Percentiles rank a stretch among this genome's conserved stretches.
These are phyloP conservation scores for Castanea mollissima DNA, from an alignment of 306 rosid genomes.

Conservation along the genomic window DNA sequence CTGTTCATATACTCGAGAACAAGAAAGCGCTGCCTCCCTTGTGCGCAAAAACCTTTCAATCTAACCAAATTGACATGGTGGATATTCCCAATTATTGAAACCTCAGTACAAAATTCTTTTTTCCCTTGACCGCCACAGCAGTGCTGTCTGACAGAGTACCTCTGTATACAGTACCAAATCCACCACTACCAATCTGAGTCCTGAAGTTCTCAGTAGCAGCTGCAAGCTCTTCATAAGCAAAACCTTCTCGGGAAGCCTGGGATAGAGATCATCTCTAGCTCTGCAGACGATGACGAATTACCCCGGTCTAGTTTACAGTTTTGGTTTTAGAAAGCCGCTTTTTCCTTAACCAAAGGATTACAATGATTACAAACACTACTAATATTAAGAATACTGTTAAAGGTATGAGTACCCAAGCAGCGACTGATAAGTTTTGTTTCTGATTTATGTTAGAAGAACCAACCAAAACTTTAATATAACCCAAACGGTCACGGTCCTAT, in stretches of 20 bases:
- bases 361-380: conserved; percentile 32
- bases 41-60: conserved; percentile 77
- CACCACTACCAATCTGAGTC: conserved; percentile 76
- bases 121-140: conserved; percentile 86
- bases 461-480: conserved; percentile 53
- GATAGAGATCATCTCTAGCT: conserved; percentile 61
- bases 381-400: conserved; percentile 46
- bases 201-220: conserved; percentile 69
- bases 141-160: conserved; percentile 64
- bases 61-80: conserved; percentile 85
- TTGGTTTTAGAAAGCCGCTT: conserved; percentile 20
- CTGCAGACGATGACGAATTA: conserved; percentile 53
- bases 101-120: conserved; percentile 84
- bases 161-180: conserved; percentile 80
- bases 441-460: conserved; percentile 1
- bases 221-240: conserved; percentile 62
- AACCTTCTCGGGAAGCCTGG: conserved; percentile 89
- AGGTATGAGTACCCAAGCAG: conserved; percentile 63
- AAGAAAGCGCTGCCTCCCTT: conserved; percentile 65
- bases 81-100: conserved; percentile 77
- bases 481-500: conserved; percentile 34
- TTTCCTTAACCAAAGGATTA: conserved; percentile 49
- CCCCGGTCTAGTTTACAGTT: conserved; percentile 37
- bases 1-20: conserved; percentile 91
- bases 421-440: conserved; percentile 45